Evolutionary conservation across 2,329 filamentous ascomycete species (phyloP).

Genomic region (Pseudocercospora cruenta): DNA sequence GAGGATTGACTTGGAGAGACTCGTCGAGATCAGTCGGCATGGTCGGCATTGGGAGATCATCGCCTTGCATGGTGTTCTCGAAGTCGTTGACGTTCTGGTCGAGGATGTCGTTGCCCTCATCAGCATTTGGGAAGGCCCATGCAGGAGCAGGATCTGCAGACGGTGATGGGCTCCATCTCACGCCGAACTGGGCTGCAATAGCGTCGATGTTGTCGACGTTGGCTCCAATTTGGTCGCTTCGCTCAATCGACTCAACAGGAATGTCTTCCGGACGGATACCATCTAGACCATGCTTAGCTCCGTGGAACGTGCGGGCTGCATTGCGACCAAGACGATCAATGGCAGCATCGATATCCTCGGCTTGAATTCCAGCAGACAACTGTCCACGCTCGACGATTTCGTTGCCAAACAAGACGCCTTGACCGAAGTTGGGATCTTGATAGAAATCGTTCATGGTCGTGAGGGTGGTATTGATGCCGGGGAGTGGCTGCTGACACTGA

Average conservation of each 20-base stretch:
- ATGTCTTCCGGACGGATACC: not conserved
- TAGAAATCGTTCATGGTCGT: not conserved
- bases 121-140: not conserved
- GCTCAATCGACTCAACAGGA: slow-evolving; percentile 11
- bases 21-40: not conserved
- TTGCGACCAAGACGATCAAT: not conserved
- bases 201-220: not conserved
- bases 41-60: slow-evolving; percentile 1
- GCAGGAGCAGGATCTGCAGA: not conserved
- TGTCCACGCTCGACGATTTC: not conserved
- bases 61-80: not conserved
- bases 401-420: not conserved
- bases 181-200: not conserved
- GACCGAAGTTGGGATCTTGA: not conserved
- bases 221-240: slow-evolving; percentile 7
- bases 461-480: slow-evolving; percentile 2
- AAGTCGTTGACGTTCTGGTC: not conserved
- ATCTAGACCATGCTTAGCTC: not conserved
- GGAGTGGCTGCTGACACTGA: not conserved
- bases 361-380: not conserved
- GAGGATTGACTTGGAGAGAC: not conserved
- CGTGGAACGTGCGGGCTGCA: not conserved
- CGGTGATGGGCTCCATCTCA: not conserved
- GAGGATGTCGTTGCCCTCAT: not conserved
- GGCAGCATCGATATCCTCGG: not conserved